phyloP scores from a whole-genome alignment of 2,329 filamentous ascomycete species.

The Chaetomium olivaceum region DNA sequence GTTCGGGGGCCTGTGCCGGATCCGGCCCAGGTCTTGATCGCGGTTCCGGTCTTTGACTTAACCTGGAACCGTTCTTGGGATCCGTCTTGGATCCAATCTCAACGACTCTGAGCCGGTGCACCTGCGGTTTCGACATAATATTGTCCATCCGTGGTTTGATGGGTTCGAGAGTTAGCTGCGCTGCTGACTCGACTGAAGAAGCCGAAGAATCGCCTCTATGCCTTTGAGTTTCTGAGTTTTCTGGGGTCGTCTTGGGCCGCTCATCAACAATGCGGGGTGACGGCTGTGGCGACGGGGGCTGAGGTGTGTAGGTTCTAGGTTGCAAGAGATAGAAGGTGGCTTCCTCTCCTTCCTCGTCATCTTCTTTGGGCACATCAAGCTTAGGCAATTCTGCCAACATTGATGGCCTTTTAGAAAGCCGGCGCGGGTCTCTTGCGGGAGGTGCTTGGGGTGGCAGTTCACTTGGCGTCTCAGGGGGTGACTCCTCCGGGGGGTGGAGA shows the following conservation, averaged over 20 bases:
- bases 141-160: conserved; percentile 23
- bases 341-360: conserved; percentile 35
- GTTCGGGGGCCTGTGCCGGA: conserved; percentile 22
- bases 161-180: conserved; percentile 20
- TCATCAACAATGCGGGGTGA: conserved; percentile 46
- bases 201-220: conserved; percentile 14
- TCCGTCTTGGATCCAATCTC: conserved; percentile 28
- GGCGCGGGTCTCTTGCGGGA: conserved; percentile 31
- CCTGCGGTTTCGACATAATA: conserved; percentile 24
- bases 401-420: conserved; percentile 29
- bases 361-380: conserved; percentile 19
- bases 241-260: conserved; percentile 10
- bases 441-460: conserved; percentile 19
- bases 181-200: conserved; percentile 18
- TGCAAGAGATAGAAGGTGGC: conserved; percentile 55
- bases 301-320: conserved; percentile 59
- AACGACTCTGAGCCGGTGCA: conserved; percentile 26
- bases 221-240: background rate
- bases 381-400: conserved; percentile 21
- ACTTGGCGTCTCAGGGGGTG: conserved; percentile 11
- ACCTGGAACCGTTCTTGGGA: conserved; percentile 7
- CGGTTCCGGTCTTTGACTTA: conserved; percentile 5
- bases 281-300: conserved; percentile 49
- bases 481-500: conserved; percentile 16
- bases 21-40: conserved; percentile 15